Evolutionary conservation across 345 rosid genomes (phyloP), one percentile per base, ranked within the genome.

Genomic region (Combretum micranthum): DNA sequence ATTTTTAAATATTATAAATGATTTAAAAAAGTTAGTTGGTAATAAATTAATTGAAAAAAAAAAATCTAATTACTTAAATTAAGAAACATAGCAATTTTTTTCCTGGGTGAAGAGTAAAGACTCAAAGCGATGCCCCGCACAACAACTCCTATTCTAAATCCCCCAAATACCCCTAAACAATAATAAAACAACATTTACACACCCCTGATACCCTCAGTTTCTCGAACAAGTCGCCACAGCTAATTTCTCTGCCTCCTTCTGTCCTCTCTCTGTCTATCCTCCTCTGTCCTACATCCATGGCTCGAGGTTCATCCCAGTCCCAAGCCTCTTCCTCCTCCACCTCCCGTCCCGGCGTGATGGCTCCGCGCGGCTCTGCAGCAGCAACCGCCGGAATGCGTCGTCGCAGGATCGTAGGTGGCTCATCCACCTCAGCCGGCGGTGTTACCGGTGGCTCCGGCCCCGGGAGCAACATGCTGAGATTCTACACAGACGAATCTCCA

Each of bases 401-500:
- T n/a, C 93, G 96, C 47, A 80, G 87, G 57, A 60, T 80, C 60
- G 72, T 72, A 18, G 75, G 81, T 4, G 65, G 79, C 7, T 64
- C 86, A 0, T 44, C 80, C 53, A 65, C 79, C 37, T 53, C 73
- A 4, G 82, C 64, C 50, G 71, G 69, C 6, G 18, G 63, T 0
- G 10, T 55, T 2, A 65, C 63, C 20, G 75, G 56, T 3, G 69
- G 77, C 44, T 21, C 77, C n/a, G 82, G 79, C 25, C 39, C 64
- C 3, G 64, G 82, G 44, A 64, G 73, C 61, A 90, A 90, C 75
- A 83, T 90, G 96, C 93, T 90, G 62, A 81, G 96, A 23, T 87
- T 90, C 88, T 90, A 90, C 86, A 90, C 95, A 6, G 97, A 87
- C 51, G 95, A 90, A n/a, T 78, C 92, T 17, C 97, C 97, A 0